Evolutionary conservation across 306 rosid species (phyloP), one percentile per base, ranked within the genome.

Genomic region (Cicer judaicum): DNA sequence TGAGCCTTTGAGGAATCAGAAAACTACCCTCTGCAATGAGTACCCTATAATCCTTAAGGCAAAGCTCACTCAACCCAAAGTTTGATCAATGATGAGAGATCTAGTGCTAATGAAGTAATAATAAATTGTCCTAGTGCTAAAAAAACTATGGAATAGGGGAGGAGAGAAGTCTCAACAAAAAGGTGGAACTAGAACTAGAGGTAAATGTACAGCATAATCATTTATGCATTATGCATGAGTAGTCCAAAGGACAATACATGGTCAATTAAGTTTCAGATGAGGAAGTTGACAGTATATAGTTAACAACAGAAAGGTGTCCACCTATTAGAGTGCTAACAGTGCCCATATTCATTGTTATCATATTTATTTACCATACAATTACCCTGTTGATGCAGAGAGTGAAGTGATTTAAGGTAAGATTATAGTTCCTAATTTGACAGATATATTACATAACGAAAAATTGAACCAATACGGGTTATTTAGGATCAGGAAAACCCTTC

Each of bases 301-400:
- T 42, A 59, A 36, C 44, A 62, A 15, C 44, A 40, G 47, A 62
- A 40, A 15, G 0, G 50, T 40, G 18, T 64, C 13, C 14, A 40
- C 8, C 36, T 39, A 24, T 48, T 21, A 44, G 9, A 78, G 64
- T 71, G 69, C 53, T 72, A 24, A 55, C 48, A 73, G 62, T 46
- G 46, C 11, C 54, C 21, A 47, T 39, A 41, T 48, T 66, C 41
- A 63, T 18, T 13, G 49, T 38, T 29, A 54, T 11, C 41, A 41
- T 38, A 24, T 24, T 76, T 44, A 15, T 10, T 40, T 38, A 46
- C 0, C 24, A 50, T 19, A 12, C 12, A 52, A 38, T 19, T 42
- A 41, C 46, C 44, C 6, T 64, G 57, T 75, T 75, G 56, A 10
- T 40, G 15, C 42, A 41, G 40, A 40, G 9, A 53, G 72, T 15